Percentiles rank a stretch among this genome's conserved stretches.
phyloP scores from a whole-genome alignment of 495 filamentous ascomycete species.

The Aspergillus avenaceus region DNA sequence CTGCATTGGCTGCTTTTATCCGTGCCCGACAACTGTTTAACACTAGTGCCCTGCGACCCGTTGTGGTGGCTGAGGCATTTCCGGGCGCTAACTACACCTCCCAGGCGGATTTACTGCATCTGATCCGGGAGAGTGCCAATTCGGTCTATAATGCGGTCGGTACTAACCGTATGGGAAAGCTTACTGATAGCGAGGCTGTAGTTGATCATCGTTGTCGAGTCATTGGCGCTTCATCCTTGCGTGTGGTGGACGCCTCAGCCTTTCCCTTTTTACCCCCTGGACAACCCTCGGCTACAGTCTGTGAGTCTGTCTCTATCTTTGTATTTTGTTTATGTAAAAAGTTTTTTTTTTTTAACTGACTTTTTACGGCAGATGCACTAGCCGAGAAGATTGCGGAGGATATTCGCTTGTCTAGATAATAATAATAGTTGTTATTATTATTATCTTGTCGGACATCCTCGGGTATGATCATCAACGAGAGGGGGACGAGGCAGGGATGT shows the following conservation, averaged over 20 bases:
- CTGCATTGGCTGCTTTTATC: constrained; percentile 44
- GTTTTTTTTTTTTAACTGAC: too few species aligned
- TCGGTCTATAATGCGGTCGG: constrained; percentile 48
- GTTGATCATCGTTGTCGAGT: constrained; percentile 52
- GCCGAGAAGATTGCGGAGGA: background rate
- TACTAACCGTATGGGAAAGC: constrained; percentile 48
- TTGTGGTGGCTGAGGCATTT: constrained; percentile 31
- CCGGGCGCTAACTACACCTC: constrained; percentile 35
- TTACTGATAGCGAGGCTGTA: constrained; percentile 48
- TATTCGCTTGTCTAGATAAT: too few species aligned
- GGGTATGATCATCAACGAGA: too few species aligned
- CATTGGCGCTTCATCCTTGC: constrained; percentile 41
- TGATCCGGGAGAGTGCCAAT: constrained; percentile 42
- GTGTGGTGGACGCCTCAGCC: constrained; percentile 55
- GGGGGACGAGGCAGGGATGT: too few species aligned
- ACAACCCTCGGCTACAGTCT: constrained; percentile 4
- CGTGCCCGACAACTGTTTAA: constrained; percentile 26
- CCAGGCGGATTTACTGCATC: constrained; percentile 37
- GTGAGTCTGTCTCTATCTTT: too few species aligned
- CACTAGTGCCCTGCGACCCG: background rate
- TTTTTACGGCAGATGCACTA: background rate
- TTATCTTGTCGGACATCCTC: too few species aligned
- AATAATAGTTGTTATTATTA: too few species aligned
- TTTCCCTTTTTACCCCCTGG: constrained; percentile 31
- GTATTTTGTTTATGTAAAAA: too few species aligned